Evolutionary conservation across 768 basidiomycete species (phyloP).

Genomic region (Tricholoma hemisulphureum): DNA sequence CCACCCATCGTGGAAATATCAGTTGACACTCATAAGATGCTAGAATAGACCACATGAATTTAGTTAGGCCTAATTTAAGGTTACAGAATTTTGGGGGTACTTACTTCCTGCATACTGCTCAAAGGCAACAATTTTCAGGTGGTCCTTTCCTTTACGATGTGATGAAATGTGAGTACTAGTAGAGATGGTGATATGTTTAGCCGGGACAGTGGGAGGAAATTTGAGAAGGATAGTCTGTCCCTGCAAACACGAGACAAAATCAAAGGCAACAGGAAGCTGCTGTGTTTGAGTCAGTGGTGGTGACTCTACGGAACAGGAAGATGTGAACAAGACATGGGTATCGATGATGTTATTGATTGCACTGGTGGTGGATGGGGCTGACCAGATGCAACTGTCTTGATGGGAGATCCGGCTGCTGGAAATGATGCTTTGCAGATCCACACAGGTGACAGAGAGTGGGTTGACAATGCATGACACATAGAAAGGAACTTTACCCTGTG

Average conservation of each 20-base stretch:
- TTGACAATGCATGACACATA: no score
- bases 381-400: no score
- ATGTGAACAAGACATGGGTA: background rate
- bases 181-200: background rate
- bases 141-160: background rate
- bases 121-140: background rate
- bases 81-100: background rate
- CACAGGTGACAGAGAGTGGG: no score
- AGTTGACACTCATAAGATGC: background rate
- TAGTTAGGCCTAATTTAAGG: background rate
- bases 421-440: no score
- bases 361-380: background rate
- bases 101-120: background rate
- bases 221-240: background rate
- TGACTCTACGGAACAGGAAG: background rate
- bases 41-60: background rate
- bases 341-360: background rate
- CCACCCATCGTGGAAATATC: background rate
- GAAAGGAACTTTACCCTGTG: no score
- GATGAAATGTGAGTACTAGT: background rate
- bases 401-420: no score
- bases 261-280: background rate
- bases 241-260: background rate
- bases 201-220: background rate
- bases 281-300: background rate